Evolutionary conservation across 805 yeast species (phyloP).

Genomic region (Ogataea corticis): DNA sequence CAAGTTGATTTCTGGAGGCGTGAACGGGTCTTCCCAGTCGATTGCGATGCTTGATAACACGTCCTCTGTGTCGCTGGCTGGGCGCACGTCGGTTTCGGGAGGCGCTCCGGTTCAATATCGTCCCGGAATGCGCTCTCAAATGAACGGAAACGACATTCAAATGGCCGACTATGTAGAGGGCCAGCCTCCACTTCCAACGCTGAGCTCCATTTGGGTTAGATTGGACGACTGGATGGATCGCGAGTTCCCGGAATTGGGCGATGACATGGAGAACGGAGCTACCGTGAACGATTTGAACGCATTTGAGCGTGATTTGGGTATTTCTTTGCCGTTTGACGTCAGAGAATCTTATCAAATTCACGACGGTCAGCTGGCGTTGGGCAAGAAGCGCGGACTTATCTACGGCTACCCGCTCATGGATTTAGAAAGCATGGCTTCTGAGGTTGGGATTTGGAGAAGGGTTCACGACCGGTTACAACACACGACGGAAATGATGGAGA

Average conservation of each 20-base stretch:
- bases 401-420: conserved; percentile 81
- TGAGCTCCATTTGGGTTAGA: conserved; percentile 84
- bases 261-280: conserved; percentile 75
- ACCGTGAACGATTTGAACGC: conserved; percentile 77
- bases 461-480: conserved; percentile 45
- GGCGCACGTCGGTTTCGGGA: conserved; percentile 33
- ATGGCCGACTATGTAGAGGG: conserved; percentile 43
- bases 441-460: conserved; percentile 83
- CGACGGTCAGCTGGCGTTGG: conserved; percentile 87
- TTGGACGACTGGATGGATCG: conserved; percentile 80
- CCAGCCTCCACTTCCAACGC: conserved; percentile 59
- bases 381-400: conserved; percentile 72
- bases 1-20: conserved; percentile 4
- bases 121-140: conserved; percentile 40
- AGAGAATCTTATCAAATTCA: conserved; percentile 77
- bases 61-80: conserved; percentile 40
- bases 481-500: conserved; percentile 16
- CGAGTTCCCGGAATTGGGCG: conserved; percentile 78
- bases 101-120: conserved; percentile 42
- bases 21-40: conserved; percentile 29
- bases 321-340: conserved; percentile 77
- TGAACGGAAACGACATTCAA: conserved; percentile 58
- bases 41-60: conserved; percentile 33
- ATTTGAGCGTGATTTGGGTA: conserved; percentile 78
- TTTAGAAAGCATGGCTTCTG: conserved; percentile 75